These are phyloP conservation scores for Aspergillus bertholletiae DNA, from an alignment of 495 filamentous ascomycete species.

Conservation along the genomic window DNA sequence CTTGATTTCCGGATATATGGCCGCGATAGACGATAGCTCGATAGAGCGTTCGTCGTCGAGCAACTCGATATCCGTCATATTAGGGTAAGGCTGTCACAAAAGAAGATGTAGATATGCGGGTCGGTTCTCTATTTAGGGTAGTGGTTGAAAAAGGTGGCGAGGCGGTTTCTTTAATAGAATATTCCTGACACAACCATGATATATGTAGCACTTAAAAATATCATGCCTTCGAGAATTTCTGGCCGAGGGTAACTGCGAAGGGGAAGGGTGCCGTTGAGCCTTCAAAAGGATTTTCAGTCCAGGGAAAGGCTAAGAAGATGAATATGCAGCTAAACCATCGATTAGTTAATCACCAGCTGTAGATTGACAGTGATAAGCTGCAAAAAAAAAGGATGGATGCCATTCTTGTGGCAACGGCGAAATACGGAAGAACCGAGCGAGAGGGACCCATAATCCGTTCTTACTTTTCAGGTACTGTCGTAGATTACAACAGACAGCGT, in stretches of 20 bases:
- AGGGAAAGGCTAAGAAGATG: neutral
- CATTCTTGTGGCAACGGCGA: slow-evolving; percentile 1
- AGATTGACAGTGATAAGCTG: neutral
- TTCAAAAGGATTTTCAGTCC: neutral
- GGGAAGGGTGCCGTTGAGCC: neutral
- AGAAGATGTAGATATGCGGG: neutral
- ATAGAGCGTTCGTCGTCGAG: slow-evolving; percentile 64
- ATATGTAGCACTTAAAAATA: neutral
- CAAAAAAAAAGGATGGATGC: neutral
- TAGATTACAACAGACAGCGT: neutral
- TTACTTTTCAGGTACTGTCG: slow-evolving; percentile 4
- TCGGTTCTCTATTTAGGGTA: neutral
- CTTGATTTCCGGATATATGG: slow-evolving; percentile 86
- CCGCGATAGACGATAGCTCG: slow-evolving; percentile 77
- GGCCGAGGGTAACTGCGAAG: neutral
- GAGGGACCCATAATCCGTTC: neutral
- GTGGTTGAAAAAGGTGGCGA: neutral
- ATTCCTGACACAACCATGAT: neutral
- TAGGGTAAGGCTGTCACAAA: neutral
- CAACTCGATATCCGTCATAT: slow-evolving; percentile 29
- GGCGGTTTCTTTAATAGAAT: neutral
- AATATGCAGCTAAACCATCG: neutral
- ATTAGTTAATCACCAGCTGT: slow-evolving; percentile 3
- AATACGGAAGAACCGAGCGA: neutral
- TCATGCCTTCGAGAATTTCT: neutral